Percentiles rank a stretch among this genome's conserved stretches.
These are phyloP conservation scores for Scleromitrula shiraiana DNA, from an alignment of 2,329 filamentous ascomycete genomes.

Conservation along the genomic window DNA sequence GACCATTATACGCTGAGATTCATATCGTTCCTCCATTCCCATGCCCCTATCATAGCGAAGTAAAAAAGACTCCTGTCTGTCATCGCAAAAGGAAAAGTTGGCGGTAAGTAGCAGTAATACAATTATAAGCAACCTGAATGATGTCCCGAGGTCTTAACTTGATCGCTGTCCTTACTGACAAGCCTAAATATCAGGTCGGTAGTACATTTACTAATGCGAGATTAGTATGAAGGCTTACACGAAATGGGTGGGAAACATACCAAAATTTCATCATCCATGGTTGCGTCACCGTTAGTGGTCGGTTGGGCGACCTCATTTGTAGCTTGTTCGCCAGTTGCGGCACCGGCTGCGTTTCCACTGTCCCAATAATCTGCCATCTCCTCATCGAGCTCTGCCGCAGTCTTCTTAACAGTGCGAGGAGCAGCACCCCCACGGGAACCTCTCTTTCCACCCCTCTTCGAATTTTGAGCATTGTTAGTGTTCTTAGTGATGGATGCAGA, in stretches of 20 bases:
- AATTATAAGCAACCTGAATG: slow-evolving; percentile 5
- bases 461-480: slow-evolving; percentile 45
- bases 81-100: slow-evolving; percentile 2
- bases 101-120: slow-evolving; percentile 9
- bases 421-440: slow-evolving; percentile 41
- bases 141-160: neutral
- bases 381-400: slow-evolving; percentile 86
- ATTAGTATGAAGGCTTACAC: neutral
- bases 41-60: neutral
- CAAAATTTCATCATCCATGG: slow-evolving; percentile 59
- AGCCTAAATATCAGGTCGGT: neutral
- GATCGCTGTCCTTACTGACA: neutral
- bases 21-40: neutral
- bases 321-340: slow-evolving; percentile 40
- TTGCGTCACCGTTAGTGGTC: slow-evolving; percentile 41
- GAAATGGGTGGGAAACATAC: slow-evolving; percentile 9
- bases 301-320: slow-evolving; percentile 35
- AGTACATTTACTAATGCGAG: neutral
- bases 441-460: slow-evolving; percentile 17
- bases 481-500: slow-evolving; percentile 73
- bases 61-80: slow-evolving; percentile 5
- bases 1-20: slow-evolving; percentile 1
- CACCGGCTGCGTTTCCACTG: slow-evolving; percentile 37
- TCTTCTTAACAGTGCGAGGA: slow-evolving; percentile 72
- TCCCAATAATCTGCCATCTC: slow-evolving; percentile 96